Evolutionary conservation across 176 grass and related monocot species (phyloP).

Genomic region (Oryza longistaminata): DNA sequence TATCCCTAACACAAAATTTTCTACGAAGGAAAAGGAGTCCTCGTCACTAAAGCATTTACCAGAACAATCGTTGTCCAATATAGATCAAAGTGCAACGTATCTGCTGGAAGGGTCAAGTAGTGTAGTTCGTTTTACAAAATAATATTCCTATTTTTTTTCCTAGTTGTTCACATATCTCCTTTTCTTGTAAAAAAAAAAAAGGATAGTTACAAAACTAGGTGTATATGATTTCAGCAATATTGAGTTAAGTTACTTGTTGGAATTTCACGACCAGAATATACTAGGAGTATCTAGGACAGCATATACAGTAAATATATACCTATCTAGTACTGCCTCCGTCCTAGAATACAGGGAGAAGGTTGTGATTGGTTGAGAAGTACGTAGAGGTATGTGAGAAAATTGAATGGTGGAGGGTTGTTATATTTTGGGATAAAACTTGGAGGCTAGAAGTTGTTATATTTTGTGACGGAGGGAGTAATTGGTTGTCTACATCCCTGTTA

Average conservation of each 20-base stretch:
- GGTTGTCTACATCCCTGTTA: too few relatives aligned
- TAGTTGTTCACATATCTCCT: neutral
- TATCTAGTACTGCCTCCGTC: too few relatives aligned
- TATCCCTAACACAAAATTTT: slow-evolving; percentile 33
- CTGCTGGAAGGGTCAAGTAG: neutral
- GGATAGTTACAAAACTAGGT: neutral
- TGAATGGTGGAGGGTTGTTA: too few relatives aligned
- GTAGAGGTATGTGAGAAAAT: too few relatives aligned
- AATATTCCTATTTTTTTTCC: neutral
- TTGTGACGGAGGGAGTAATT: too few relatives aligned
- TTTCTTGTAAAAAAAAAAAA: neutral
- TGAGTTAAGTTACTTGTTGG: too few relatives aligned
- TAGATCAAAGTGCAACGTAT: neutral
- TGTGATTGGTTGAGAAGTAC: too few relatives aligned
- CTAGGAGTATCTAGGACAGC: too few relatives aligned
- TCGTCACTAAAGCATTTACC: slow-evolving; percentile 29
- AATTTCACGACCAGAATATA: neutral
- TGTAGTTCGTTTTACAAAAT: neutral
- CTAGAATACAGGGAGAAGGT: too few relatives aligned
- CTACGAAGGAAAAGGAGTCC: neutral
- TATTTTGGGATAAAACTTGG: too few relatives aligned
- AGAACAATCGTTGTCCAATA: slow-evolving; percentile 10
- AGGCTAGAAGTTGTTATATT: too few relatives aligned
- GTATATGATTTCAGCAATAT: neutral
- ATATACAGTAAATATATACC: too few relatives aligned